These are phyloP conservation scores for Phtheirospermum japonicum DNA, from an alignment of 257 asterid genomes.

Conservation along the genomic window DNA sequence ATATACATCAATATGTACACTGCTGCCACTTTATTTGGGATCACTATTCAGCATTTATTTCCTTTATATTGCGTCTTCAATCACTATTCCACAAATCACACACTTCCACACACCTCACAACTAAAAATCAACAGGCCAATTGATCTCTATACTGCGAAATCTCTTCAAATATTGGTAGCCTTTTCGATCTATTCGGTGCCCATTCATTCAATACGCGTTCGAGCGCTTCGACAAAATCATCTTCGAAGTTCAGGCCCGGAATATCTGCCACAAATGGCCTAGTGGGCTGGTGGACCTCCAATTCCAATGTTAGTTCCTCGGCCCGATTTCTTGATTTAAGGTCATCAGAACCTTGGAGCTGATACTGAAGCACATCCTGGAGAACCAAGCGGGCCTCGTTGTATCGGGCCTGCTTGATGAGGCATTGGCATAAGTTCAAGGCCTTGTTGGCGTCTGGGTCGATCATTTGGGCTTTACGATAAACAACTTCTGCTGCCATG, in stretches of 20 bases:
- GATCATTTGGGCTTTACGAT: constrained; percentile 82
- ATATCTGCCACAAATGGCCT: constrained; percentile 14
- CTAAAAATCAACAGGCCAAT: constrained; percentile 58
- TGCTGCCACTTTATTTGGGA: not conserved
- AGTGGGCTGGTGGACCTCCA: constrained; percentile 34
- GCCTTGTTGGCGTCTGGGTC: constrained; percentile 86
- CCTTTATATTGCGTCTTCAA: constrained; percentile 1
- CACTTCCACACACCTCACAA: not conserved
- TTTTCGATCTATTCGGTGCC: constrained; percentile 64
- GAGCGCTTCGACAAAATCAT: constrained; percentile 52
- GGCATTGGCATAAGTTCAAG: constrained; percentile 68
- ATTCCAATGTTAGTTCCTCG: constrained; percentile 44
- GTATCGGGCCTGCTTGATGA: constrained; percentile 54
- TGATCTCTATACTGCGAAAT: constrained; percentile 75
- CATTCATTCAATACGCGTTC: constrained; percentile 52
- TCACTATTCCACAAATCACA: constrained; percentile 1
- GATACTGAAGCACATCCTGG: constrained; percentile 49
- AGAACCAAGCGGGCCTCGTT: constrained; percentile 59
- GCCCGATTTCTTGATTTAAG: constrained; percentile 52
- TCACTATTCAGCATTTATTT: not conserved
- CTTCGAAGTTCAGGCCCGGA: constrained; percentile 44
- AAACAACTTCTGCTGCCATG: constrained; percentile 76
- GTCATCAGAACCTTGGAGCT: constrained; percentile 63
- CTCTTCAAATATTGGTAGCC: constrained; percentile 84
- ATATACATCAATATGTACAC: not conserved